Evolutionary conservation across 2,329 filamentous ascomycete genomes (phyloP), one percentile per base, ranked within the genome.

Genomic region (Fusarium vanettenii): DNA sequence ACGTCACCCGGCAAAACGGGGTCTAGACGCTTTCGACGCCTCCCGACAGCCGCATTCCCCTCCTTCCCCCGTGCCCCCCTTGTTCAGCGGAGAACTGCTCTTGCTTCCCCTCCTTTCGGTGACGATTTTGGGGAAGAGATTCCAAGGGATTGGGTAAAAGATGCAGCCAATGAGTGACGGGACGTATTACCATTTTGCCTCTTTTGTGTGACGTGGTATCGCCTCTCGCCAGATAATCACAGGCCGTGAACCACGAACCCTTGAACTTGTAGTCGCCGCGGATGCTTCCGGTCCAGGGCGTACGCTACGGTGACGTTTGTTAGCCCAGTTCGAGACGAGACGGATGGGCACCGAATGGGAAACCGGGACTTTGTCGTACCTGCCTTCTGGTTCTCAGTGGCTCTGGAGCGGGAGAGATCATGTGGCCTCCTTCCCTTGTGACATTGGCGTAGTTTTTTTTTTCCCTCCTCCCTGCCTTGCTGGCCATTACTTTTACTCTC

Each of bases 1-100:
- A 77, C 77, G 77, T 79, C 77, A 79, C 72, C 52, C 56, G 37
- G 64, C 67, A 67, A 66, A 66, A 55, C 60, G 22, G 60, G 75
- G 73, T 60, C 67, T 66, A 31, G 70, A 70, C 56, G 14, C 10
- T 50, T 41, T 60, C 18, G 50, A 63, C 35, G 35, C 27, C 64
- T 71, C 59, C 66, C 52, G 22, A 60, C 50, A 64, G 50, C 62
- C 60, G 61, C 57, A 66, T 63, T 64, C 50, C 22, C n/a, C 27
- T 27, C 33, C 31, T 57, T 48, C 43, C 43, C 48, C 25, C 48
- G 25, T 35, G 20, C 11, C 35, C 31, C 45, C 56, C 60, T 29
- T 67, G 39, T 71, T 64, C 70, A 16, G 59, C 57, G 57, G 57
- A 60, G 57, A 43, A 43, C 41, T 39, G 25, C 1, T 43, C 7